Evolutionary conservation across 495 filamentous ascomycete genomes (phyloP).

Genomic region (Aspergillus sparsus): DNA sequence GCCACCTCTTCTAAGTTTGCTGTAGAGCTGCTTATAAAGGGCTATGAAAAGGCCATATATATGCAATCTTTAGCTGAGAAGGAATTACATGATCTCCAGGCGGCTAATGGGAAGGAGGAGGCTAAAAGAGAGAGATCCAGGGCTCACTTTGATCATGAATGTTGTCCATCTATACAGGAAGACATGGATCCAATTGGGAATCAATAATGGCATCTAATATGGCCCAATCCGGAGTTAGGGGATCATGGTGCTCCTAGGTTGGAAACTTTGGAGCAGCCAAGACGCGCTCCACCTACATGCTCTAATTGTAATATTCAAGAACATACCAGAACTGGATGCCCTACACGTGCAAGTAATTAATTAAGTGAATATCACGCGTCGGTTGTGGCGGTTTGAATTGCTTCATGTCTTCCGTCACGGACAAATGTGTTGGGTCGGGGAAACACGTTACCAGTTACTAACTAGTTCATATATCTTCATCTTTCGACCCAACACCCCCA

Average conservation of each 20-base stretch:
- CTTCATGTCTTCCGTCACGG: background rate
- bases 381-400: constrained; percentile 1
- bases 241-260: too few species aligned
- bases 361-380: too few species aligned
- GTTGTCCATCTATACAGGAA: background rate
- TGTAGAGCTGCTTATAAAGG: constrained; percentile 1
- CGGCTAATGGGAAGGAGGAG: background rate
- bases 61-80: background rate
- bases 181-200: background rate
- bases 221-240: too few species aligned
- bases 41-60: background rate
- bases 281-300: background rate
- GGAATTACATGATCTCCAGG: background rate
- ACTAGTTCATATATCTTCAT: too few species aligned
- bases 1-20: background rate
- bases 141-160: background rate
- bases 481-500: too few species aligned
- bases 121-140: background rate
- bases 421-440: too few species aligned
- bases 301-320: background rate
- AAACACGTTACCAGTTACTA: too few species aligned
- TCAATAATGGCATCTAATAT: too few species aligned
- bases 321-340: background rate
- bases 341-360: too few species aligned
- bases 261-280: background rate